A percentile compares a stretch with the other conserved stretches of the same genome.
These are phyloP conservation scores for Fusarium sp. DNA, from an alignment of 2,329 filamentous ascomycete species.

Conservation along the genomic window DNA sequence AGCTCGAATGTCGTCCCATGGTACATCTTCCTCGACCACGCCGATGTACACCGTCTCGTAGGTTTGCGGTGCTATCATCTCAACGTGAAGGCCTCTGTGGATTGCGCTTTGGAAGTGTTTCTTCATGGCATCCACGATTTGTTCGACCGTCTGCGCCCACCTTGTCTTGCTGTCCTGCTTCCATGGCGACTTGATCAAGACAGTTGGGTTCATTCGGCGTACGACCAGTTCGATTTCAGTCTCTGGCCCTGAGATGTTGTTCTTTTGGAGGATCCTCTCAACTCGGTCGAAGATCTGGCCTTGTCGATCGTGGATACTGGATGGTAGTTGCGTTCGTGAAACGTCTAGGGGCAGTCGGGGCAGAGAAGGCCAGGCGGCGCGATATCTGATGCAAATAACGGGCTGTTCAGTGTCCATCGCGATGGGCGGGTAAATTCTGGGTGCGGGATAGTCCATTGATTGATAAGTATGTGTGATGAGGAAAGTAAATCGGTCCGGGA, in stretches of 20 bases:
- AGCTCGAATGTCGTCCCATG: not conserved
- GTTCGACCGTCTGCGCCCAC: not conserved
- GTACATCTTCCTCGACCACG: not conserved
- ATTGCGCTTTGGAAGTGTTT: not conserved
- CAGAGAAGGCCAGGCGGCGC: constrained; percentile 1
- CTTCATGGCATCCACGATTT: not conserved
- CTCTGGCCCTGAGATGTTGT: not conserved
- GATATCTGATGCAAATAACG: not conserved
- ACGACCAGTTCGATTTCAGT: not conserved
- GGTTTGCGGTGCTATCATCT: not conserved
- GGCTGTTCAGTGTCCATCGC: not conserved
- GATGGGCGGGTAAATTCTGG: not conserved
- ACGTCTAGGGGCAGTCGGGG: not conserved
- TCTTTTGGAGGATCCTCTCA: not conserved
- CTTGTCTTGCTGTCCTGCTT: not conserved
- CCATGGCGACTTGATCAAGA: not conserved
- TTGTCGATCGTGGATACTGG: not conserved
- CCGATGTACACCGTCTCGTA: not conserved
- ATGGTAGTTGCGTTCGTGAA: not conserved
- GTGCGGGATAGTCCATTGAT: not conserved
- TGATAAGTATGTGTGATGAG: not conserved
- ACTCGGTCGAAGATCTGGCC: not conserved
- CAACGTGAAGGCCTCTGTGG: not conserved
- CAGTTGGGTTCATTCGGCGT: not conserved
- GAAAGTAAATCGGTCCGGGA: not conserved